Base-by-base conservation (phyloP, 768 basidiomycete genomes). In the Russula earlei region DNA sequence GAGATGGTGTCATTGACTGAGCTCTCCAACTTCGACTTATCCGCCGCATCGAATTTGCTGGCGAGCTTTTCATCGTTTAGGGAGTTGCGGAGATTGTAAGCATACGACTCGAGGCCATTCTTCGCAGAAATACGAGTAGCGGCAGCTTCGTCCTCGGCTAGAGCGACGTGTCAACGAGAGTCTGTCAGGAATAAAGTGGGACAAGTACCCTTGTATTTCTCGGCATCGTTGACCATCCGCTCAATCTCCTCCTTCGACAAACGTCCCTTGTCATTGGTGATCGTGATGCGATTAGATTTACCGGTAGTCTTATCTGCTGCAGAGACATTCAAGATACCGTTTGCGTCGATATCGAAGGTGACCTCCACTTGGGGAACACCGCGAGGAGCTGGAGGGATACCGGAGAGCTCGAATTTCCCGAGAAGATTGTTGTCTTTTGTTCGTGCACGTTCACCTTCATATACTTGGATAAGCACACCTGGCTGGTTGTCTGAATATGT, bases 401-500 rank as follows among this genome's bases (percentile, higher is more conserved):
- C 91, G 59, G 90, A 88, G 31, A 98, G 85, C 74, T 97, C 93
- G 71, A 97, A 98, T 75, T 98, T 96, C 69, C 95, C 95, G 68
- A 98, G 89, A 33, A 93, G 71, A 77, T 97, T 96, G 80, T 97
- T 97, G 76, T 97, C 95, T 79, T 94, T 96, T 58, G 94, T 96
- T 68, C 92, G 89, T 31, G 93, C 91, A 78, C 94, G 91, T 71
- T 97, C 93, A 73, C 94, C 95, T 78, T 98, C 95, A 74, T 83
- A 96, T 36, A 97, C 94, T 70, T 96, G 93, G 71, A 98, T 96
- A 67, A 96, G 83, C 44, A 98, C 94, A 78, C 93, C 92, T 54
- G 94, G 93, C 70, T 97, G 93, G 77, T 98, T 96, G 78, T 96
- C 94, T 62, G 93, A 85, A 78, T 95, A 94, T 19, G 95, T 97